Conservation (phyloP, 1,284 basidiomycete genomes). For the Apiotrichum brassicae region DNA sequence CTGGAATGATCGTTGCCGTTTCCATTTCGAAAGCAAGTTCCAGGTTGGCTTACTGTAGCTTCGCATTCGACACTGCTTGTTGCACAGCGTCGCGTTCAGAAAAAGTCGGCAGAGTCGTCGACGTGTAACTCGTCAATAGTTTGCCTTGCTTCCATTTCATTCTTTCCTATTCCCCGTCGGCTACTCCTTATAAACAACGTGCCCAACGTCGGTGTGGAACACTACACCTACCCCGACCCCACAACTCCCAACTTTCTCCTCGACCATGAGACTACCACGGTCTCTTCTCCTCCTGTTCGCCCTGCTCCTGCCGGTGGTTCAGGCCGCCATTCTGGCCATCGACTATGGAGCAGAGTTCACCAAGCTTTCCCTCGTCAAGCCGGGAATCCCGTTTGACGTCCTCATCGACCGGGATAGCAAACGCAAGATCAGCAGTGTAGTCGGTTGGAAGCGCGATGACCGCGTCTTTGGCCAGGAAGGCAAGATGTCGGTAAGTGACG, state of each 20-base stretch:
- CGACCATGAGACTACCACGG: constrained; percentile 20
- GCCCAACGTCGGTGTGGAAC: too few species aligned
- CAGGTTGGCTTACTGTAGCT: too few species aligned
- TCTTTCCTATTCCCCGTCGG: not conserved
- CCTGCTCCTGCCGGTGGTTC: constrained; percentile 33
- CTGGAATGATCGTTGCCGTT: too few species aligned
- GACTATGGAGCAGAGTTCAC: constrained; percentile 96
- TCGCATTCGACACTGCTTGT: too few species aligned
- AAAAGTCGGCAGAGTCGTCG: too few species aligned
- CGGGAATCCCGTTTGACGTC: constrained; percentile 92
- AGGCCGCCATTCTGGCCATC: constrained; percentile 66
- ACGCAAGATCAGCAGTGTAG: constrained; percentile 83
- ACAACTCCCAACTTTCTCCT: too few species aligned
- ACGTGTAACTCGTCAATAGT: not conserved
- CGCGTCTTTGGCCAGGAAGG: constrained; percentile 84
- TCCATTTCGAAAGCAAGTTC: too few species aligned
- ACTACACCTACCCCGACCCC: too few species aligned
- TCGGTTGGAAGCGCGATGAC: constrained; percentile 82
- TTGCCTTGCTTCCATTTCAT: not conserved
- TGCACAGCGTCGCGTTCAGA: too few species aligned
- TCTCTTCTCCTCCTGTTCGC: constrained; percentile 27
- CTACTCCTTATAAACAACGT: too few species aligned
- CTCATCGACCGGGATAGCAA: constrained; percentile 94
- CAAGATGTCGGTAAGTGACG: constrained; percentile 65
- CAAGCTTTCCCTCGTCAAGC: constrained; percentile 93